Conservation (phyloP, 805 yeast genomes). For the Pichia eremophila region DNA sequence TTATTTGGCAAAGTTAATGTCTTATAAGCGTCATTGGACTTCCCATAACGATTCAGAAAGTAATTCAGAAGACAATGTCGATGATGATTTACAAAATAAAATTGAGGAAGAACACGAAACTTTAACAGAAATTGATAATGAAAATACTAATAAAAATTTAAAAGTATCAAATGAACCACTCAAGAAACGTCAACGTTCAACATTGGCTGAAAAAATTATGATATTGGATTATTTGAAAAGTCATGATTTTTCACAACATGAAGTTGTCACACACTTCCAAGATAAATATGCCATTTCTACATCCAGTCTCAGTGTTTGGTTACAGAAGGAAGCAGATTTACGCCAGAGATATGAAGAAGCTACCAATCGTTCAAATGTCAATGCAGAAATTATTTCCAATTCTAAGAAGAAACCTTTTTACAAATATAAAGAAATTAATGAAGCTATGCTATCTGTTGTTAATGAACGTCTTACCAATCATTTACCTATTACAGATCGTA, state of each 20-base stretch:
- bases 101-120: neutral
- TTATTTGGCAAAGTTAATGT: no score
- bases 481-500: constrained; percentile 45
- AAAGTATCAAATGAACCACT: neutral
- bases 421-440: constrained; percentile 49
- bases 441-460: constrained; percentile 49
- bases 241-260: constrained; percentile 44
- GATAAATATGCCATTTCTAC: constrained; percentile 47
- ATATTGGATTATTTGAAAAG: constrained; percentile 43
- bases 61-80: neutral
- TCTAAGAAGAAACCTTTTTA: constrained; percentile 39
- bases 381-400: constrained; percentile 16
- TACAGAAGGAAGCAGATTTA: constrained; percentile 42
- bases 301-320: constrained; percentile 53
- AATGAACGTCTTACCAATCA: constrained; percentile 33
- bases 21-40: no score
- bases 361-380: constrained; percentile 15
- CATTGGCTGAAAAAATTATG: constrained; percentile 48
- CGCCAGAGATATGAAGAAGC: constrained; percentile 34
- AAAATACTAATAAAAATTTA: no score
- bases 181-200: constrained; percentile 30
- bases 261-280: constrained; percentile 44
- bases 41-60: no score
- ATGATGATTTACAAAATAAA: neutral
- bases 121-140: neutral